Evolutionary conservation across 179 eudicot genomes (phyloP).

Genomic region (Vitellaria paradoxa): DNA sequence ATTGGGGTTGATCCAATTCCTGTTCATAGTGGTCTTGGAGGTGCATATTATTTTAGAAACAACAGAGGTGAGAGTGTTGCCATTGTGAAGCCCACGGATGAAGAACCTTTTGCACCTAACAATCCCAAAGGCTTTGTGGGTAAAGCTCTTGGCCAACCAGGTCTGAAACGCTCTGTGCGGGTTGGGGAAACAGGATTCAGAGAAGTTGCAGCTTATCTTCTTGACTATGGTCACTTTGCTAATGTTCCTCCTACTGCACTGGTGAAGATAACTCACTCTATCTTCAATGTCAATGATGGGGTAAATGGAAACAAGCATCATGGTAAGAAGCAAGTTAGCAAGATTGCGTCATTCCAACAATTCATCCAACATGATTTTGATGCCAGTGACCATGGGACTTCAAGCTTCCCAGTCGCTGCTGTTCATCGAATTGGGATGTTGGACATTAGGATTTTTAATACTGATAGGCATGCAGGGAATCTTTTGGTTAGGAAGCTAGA

Average conservation of each 20-base stretch:
- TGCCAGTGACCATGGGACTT: slow-evolving; percentile 67
- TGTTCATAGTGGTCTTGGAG: slow-evolving; percentile 56
- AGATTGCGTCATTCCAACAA: slow-evolving; percentile 62
- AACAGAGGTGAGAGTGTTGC: slow-evolving; percentile 48
- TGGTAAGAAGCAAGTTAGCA: slow-evolving; percentile 35
- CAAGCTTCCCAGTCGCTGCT: slow-evolving; percentile 53
- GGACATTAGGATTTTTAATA: slow-evolving; percentile 57
- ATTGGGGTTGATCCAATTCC: slow-evolving; percentile 51
- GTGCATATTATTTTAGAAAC: slow-evolving; percentile 53
- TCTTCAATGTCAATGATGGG: slow-evolving; percentile 42
- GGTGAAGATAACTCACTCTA: slow-evolving; percentile 54
- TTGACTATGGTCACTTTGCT: slow-evolving; percentile 53
- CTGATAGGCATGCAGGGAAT: slow-evolving; percentile 69
- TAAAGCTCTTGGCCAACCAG: slow-evolving; percentile 61
- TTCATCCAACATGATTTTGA: slow-evolving; percentile 65
- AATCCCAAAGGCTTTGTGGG: slow-evolving; percentile 66
- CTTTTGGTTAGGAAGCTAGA: slow-evolving; percentile 53
- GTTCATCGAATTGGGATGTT: slow-evolving; percentile 69
- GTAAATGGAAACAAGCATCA: slow-evolving; percentile 36
- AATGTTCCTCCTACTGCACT: slow-evolving; percentile 62
- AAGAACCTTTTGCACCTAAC: slow-evolving; percentile 73
- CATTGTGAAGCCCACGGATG: slow-evolving; percentile 67
- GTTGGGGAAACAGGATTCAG: slow-evolving; percentile 69
- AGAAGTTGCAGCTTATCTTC: slow-evolving; percentile 68
- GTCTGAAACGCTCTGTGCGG: slow-evolving; percentile 56